Conservation (phyloP, 306 rosid species). For the Corylus heterophylla region DNA sequence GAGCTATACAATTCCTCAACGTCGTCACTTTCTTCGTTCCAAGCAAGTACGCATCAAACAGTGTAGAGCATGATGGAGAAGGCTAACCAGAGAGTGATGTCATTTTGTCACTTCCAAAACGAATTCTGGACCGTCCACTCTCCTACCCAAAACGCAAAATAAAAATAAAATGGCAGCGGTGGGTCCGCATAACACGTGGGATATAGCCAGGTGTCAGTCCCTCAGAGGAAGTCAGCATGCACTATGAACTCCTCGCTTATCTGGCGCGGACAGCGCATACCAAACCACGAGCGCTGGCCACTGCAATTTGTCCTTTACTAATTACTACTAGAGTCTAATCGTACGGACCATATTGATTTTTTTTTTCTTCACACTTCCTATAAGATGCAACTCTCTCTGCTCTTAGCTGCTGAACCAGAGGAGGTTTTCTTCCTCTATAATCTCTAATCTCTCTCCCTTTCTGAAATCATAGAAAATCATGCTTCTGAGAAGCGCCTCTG, state of each 20-base stretch:
- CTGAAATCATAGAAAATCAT: conserved; percentile 34
- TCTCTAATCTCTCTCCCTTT: not conserved
- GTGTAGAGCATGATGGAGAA: conserved; percentile 8
- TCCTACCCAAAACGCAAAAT: not conserved
- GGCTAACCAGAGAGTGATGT: conserved; percentile 26
- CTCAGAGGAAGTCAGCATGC: not conserved
- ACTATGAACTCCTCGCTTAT: not conserved
- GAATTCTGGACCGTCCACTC: conserved; percentile 35
- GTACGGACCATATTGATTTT: no score
- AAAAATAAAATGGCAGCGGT: not conserved
- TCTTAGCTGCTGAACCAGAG: not conserved
- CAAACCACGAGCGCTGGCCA: not conserved
- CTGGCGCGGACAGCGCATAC: not conserved
- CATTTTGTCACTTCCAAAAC: conserved; percentile 25
- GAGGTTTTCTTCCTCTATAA: not conserved
- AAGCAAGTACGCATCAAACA: conserved; percentile 8
- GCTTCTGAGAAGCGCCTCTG: conserved; percentile 66
- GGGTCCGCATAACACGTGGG: conserved; percentile 14
- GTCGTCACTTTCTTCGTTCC: not conserved
- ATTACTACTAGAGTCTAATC: no score
- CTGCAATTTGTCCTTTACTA: not conserved
- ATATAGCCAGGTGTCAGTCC: conserved; percentile 5
- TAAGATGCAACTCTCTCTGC: not conserved
- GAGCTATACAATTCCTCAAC: no score
- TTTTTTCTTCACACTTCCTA: not conserved